Base-by-base conservation (phyloP, 495 filamentous ascomycete genomes). In the Daldinia vernicosa region DNA sequence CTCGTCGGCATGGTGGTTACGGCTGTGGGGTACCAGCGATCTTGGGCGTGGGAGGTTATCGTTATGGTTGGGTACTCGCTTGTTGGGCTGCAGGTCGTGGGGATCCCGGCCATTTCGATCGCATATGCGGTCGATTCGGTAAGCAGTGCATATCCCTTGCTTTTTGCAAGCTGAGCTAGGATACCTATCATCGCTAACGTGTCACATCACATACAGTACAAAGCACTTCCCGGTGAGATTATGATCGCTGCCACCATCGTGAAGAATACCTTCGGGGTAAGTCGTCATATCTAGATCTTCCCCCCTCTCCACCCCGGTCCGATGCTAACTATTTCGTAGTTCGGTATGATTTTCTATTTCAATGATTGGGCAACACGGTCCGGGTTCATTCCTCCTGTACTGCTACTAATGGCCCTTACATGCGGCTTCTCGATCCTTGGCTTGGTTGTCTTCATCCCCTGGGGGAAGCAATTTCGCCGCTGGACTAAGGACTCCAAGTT, bases 1-100 rank as follows among this genome's bases (percentile, higher is more conserved):
- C 79, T 86, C 4, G 75, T 86, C 4, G 89, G 89, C 12, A 88
- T 89, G 72, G 84, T 88, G 40, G 74, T 90, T 52, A 83, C 85
- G 6, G 85, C 84, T 1, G 86, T 89, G 61, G 89, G 87, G 15
- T 89, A 88, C 71, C 70, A 90, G 76, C 75, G 88, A 57, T 65
- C 81, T 55, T 88, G 86, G 86, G 76, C 81, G 7, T 89, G 87
- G 86, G 76, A 80, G 74, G 75, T 80, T n/a, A 80, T 87, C 37
- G 76, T 88, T 28, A 70, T 87, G 22, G 69, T 87, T 30, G 86
- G 87, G 0, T 90, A 86, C 74, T 80, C 82, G n/a, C 80, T 82
- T 39, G 80, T 86, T 0, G 88, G 87, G 5, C 80, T 90, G 33
- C 84, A 88, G 72, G 84, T 87, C 30, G 83, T 88, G 17, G 86